A percentile compares a stretch with the other conserved stretches of the same genome.
Conservation (phyloP, 2,329 filamentous ascomycete genomes). For the Colletotrichum falcatum region DNA sequence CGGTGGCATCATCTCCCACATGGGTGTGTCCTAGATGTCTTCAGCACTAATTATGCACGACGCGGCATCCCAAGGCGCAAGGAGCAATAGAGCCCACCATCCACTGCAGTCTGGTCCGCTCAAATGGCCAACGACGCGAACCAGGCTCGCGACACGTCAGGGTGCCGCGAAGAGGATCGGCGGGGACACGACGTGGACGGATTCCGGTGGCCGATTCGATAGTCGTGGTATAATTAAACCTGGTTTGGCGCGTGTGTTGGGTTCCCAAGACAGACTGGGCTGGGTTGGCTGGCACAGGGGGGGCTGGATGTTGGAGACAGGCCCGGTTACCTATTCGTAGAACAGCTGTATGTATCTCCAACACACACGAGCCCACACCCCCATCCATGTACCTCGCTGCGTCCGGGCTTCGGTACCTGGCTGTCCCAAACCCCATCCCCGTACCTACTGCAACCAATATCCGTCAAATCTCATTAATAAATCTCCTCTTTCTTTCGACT, state of each 20-base stretch:
- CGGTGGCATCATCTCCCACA: constrained; percentile 12
- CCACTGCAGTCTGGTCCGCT: constrained; percentile 9
- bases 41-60: background rate
- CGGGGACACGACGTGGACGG: constrained; percentile 4
- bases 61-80: constrained; percentile 6
- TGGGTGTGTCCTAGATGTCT: constrained; percentile 7
- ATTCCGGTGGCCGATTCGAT: constrained; percentile 18
- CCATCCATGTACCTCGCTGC: background rate
- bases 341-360: constrained; percentile 21
- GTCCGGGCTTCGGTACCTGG: constrained; percentile 24
- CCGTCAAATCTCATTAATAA: constrained; percentile 39
- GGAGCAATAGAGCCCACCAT: constrained; percentile 5
- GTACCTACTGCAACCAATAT: constrained; percentile 29
- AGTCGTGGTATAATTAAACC: constrained; percentile 30
- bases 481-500: constrained; percentile 35
- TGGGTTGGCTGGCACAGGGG: constrained; percentile 21
- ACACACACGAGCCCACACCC: constrained; percentile 12
- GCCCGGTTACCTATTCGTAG: constrained; percentile 13
- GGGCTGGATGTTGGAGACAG: constrained; percentile 4
- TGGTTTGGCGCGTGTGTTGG: constrained; percentile 3
- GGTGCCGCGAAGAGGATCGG: constrained; percentile 1
- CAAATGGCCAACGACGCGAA: constrained; percentile 6
- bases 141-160: constrained; percentile 6
- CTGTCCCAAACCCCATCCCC: constrained; percentile 13
- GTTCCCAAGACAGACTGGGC: constrained; percentile 19